Evolutionary conservation across 1,284 basidiomycete species (phyloP).

Genomic region (Marasmius sp.): DNA sequence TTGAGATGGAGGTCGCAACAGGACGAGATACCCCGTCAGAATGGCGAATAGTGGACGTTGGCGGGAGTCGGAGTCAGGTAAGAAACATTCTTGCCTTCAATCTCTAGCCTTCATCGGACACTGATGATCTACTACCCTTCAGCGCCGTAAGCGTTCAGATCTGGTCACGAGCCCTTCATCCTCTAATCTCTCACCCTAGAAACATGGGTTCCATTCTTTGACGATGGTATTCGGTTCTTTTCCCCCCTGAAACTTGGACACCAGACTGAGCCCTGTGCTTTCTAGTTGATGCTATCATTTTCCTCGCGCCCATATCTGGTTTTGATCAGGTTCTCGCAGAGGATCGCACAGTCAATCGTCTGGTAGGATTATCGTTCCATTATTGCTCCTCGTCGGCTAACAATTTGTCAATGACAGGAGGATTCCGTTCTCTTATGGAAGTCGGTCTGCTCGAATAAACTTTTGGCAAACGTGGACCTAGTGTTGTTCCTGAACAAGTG

Average conservation of each 20-base stretch:
- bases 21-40: constrained; percentile 71
- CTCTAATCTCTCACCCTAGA: constrained; percentile 34
- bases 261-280: background rate
- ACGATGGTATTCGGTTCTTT: constrained; percentile 51
- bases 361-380: constrained; percentile 41
- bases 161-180: constrained; percentile 4
- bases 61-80: constrained; percentile 74
- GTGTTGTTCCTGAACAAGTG: constrained; percentile 82
- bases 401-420: constrained; percentile 43
- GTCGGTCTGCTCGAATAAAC: constrained; percentile 70
- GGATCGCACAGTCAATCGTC: constrained; percentile 67
- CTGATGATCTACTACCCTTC: background rate
- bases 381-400: constrained; percentile 9
- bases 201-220: constrained; percentile 77
- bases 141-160: constrained; percentile 38
- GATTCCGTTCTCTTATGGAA: constrained; percentile 82
- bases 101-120: constrained; percentile 6
- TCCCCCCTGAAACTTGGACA: constrained; percentile 8
- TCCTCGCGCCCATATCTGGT: constrained; percentile 76
- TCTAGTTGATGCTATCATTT: constrained; percentile 73
- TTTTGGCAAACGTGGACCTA: constrained; percentile 70
- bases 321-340: constrained; percentile 77
- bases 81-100: constrained; percentile 23
- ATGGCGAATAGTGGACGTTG: constrained; percentile 80
- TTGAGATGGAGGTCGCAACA: constrained; percentile 71